Percentiles rank a stretch among this genome's conserved stretches.
Conservation (phyloP, 2,329 filamentous ascomycete genomes). For the Calycina herbarum region DNA sequence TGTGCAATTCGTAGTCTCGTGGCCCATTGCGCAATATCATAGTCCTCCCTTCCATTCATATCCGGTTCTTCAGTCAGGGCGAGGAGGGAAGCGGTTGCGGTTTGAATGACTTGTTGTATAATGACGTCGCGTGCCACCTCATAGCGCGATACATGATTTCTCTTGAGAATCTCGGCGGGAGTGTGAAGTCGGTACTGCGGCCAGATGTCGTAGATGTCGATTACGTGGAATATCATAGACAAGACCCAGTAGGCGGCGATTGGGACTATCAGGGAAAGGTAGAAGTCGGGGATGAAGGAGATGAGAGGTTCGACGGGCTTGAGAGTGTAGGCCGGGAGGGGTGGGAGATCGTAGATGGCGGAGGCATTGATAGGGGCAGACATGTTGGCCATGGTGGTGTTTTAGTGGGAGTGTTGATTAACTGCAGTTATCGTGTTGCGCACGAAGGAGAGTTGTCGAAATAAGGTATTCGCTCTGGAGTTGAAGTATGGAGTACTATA, state of each 20-base stretch:
- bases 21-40: constrained; percentile 89
- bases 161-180: constrained; percentile 81
- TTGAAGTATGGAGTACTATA: background rate
- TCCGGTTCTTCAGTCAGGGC: constrained; percentile 72
- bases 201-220: constrained; percentile 84
- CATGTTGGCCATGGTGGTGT: constrained; percentile 46
- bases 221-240: constrained; percentile 77
- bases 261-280: constrained; percentile 73
- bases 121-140: constrained; percentile 90
- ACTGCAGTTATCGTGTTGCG: constrained; percentile 37
- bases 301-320: constrained; percentile 70
- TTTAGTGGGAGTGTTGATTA: constrained; percentile 1
- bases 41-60: constrained; percentile 73
- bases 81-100: constrained; percentile 66
- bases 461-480: background rate
- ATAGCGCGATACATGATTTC: constrained; percentile 86
- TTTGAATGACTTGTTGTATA: constrained; percentile 88
- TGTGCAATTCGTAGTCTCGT: constrained; percentile 78
- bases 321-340: constrained; percentile 80
- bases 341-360: constrained; percentile 66
- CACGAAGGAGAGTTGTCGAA: constrained; percentile 33
- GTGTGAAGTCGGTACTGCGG: constrained; percentile 93
- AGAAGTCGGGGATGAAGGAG: constrained; percentile 77
- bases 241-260: constrained; percentile 85
- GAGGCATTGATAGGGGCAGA: constrained; percentile 37